Base-by-base conservation (phyloP, 2,329 filamentous ascomycete genomes). In the Colletotrichum costaricense region DNA sequence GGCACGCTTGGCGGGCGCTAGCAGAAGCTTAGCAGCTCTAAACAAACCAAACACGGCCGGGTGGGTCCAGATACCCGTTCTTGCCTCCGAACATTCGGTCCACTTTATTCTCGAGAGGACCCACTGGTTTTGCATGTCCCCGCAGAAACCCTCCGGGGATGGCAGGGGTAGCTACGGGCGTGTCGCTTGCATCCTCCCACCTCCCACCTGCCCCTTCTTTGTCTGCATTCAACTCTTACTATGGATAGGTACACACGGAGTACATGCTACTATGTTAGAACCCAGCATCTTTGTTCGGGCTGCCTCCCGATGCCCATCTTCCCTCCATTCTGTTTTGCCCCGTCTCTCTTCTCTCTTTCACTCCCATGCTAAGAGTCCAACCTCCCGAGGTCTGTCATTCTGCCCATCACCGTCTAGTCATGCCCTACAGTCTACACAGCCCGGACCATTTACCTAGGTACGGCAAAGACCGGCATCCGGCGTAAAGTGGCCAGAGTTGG, bases 11-110 rank as follows among this genome's bases (percentile, higher is more conserved):
- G 71, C 71, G 14, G 55, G 11, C 55, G 67, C 67, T 73, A 73
- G 71, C 71, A 73, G 67, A 73, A 73, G 71, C 71, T 73, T 73
- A 73, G 71, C 71, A 73, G 67, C 71, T 26, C 60, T 73, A 70
- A 72, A 73, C 71, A 73, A 70, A 42, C 71, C 71, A 66, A 70
- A 73, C 67, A 64, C 67, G 54, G 26, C 19, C 14, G 57, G 49
- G 46, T 35, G 49, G 58, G 26, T 16, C 26, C 54, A 5, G 42
- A 1, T 11, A 12, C 42, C 38, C 26, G 49, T 54, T 38, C 54
- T n/a, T n/a, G 33, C 28, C 26, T 42, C 33, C 38, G 59, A 19
- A 42, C 16, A 1, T 19, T 1, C 1, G 38, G 0, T 19, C 38
- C 38, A 42, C 16, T 42, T 19, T 42, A 19, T 42, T 6, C 14